A percentile compares a stretch with the other conserved stretches of the same genome.
These are phyloP conservation scores for bread wheat (Triticum aestivum) DNA, from an alignment of 176 grass and related monocot genomes.

Conservation along the genomic window IWGSC_CS_RefSeq_v2.1 NC_057806.1:87588825-87589324, in stretches of 20 bases:
- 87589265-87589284: slow-evolving; percentile 74
- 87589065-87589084: slow-evolving; percentile 65
- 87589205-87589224: slow-evolving; percentile 73
- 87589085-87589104: slow-evolving; percentile 66
- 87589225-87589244: slow-evolving; percentile 74
- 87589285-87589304: slow-evolving; percentile 51
- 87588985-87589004: slow-evolving; percentile 29
- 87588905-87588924: slow-evolving; percentile 57
- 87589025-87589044: slow-evolving; percentile 71
- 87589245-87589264: slow-evolving; percentile 61
- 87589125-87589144: background rate
- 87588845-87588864: background rate
- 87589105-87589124: slow-evolving; percentile 16
- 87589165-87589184: slow-evolving; percentile 22
- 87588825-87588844: background rate
- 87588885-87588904: slow-evolving; percentile 49
- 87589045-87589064: slow-evolving; percentile 37
- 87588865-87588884: slow-evolving; percentile 51
- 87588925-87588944: slow-evolving; percentile 57
- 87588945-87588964: slow-evolving; percentile 69
- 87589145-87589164: background rate
- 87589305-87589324: slow-evolving; percentile 38
- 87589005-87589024: slow-evolving; percentile 46
- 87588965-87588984: slow-evolving; percentile 69
- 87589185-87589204: slow-evolving; percentile 40